A percentile compares a stretch with the other conserved stretches of the same genome.
Evolutionary conservation across 2,329 filamentous ascomycete genomes (phyloP).

Genomic region (Aspergillus calidoustus): DNA sequence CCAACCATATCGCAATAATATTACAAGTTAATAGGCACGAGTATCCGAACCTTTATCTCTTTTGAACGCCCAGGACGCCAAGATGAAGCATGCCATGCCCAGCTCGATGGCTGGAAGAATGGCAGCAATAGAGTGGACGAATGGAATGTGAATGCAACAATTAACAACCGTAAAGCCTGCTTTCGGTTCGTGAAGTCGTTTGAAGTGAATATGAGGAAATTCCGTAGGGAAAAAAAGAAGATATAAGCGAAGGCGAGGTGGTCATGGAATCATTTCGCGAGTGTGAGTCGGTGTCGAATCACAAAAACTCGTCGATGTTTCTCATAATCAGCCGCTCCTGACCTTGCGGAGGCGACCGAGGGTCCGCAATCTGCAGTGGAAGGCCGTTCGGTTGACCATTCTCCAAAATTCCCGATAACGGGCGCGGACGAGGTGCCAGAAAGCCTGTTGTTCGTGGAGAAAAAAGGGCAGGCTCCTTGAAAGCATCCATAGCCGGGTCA

Average conservation of each 20-base stretch:
- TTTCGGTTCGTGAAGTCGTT: constrained; percentile 47
- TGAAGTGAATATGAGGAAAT: constrained; percentile 20
- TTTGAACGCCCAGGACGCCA: constrained; percentile 37
- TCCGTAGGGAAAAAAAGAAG: constrained; percentile 20
- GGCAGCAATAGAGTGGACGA: constrained; percentile 19
- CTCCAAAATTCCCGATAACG: constrained; percentile 35
- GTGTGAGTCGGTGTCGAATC: constrained; percentile 27
- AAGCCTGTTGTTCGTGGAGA: constrained; percentile 52
- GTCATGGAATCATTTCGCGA: constrained; percentile 39
- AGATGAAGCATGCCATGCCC: constrained; percentile 25
- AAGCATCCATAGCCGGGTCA: constrained; percentile 44
- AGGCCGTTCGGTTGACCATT: constrained; percentile 17
- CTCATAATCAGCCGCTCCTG: constrained; percentile 48
- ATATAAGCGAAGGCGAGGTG: constrained; percentile 16
- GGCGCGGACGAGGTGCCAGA: constrained; percentile 41
- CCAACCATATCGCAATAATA: constrained; percentile 32
- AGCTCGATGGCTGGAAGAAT: constrained; percentile 12
- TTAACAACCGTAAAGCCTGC: constrained; percentile 46
- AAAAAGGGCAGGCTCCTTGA: constrained; percentile 44
- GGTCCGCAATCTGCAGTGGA: constrained; percentile 37
- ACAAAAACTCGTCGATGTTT: constrained; percentile 52
- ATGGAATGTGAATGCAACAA: constrained; percentile 17
- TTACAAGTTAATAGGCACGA: constrained; percentile 39
- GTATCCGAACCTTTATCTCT: constrained; percentile 26
- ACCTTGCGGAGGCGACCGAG: constrained; percentile 46